phyloP scores from a whole-genome alignment of 1,284 basidiomycete species.

The Chondrostereum purpureum region DNA sequence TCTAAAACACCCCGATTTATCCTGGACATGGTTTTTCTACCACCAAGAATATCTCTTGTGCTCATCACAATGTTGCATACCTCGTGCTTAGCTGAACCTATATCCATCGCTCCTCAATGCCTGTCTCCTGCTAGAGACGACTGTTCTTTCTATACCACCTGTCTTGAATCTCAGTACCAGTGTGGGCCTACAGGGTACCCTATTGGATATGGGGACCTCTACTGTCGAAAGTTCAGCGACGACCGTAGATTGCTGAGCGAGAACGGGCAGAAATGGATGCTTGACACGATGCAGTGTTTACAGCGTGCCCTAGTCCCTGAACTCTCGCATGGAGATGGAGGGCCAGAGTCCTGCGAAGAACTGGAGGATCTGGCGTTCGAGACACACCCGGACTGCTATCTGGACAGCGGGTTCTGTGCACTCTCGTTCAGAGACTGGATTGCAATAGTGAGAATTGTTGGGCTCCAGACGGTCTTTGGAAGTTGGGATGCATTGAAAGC shows the following conservation, averaged over 20 bases:
- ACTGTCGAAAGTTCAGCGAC: constrained; percentile 31
- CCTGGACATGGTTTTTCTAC: too few species aligned
- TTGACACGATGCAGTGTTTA: constrained; percentile 39
- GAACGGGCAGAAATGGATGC: constrained; percentile 34
- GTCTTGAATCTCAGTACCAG: constrained; percentile 35
- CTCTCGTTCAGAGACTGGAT: constrained; percentile 28
- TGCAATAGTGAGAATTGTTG: constrained; percentile 31
- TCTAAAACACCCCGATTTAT: too few species aligned
- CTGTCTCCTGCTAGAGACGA: constrained; percentile 28
- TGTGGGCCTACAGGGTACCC: constrained; percentile 38
- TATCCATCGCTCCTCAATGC: too few species aligned
- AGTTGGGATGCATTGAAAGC: constrained; percentile 26
- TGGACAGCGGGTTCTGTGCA: constrained; percentile 31
- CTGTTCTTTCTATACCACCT: constrained; percentile 38
- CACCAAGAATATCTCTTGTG: too few species aligned
- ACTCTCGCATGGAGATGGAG: constrained; percentile 19
- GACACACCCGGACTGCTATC: constrained; percentile 35
- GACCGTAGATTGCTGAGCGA: constrained; percentile 21
- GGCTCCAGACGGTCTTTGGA: constrained; percentile 23
- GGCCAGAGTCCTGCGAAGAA: constrained; percentile 24
- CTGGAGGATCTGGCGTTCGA: constrained; percentile 31
- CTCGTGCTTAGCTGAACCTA: too few species aligned
- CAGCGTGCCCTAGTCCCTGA: constrained; percentile 33
- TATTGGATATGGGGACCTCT: constrained; percentile 31
- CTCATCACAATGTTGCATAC: too few species aligned